phyloP scores from a whole-genome alignment of 1,139 yeast species.

The Pichia sorboxylosa region DNA sequence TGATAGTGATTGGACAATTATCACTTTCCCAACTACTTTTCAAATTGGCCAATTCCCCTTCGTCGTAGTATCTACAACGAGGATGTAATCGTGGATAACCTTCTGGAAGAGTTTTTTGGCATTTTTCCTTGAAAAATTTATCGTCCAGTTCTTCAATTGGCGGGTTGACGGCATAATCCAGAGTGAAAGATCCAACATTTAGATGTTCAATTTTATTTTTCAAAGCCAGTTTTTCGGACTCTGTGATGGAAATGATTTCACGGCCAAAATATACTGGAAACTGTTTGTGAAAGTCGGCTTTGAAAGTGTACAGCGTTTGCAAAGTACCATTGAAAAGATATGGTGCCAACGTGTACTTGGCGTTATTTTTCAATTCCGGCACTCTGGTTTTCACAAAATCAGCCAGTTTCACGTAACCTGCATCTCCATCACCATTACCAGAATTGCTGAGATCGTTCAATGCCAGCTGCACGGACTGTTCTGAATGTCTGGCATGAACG shows the following conservation, averaged over 20 bases:
- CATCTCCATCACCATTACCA: slow-evolving; percentile 15
- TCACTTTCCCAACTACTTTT: slow-evolving; percentile 22
- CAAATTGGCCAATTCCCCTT: slow-evolving; percentile 32
- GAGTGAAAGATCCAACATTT: slow-evolving; percentile 53
- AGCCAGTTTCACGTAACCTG: slow-evolving; percentile 22
- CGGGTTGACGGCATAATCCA: slow-evolving; percentile 58
- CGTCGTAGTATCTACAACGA: slow-evolving; percentile 59
- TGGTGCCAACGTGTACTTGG: slow-evolving; percentile 50
- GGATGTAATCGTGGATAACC: slow-evolving; percentile 70
- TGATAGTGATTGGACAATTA: slow-evolving; percentile 51
- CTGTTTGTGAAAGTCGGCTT: slow-evolving; percentile 38
- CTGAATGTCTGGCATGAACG: slow-evolving; percentile 24
- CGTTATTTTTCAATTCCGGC: slow-evolving; percentile 34
- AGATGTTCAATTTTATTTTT: slow-evolving; percentile 7
- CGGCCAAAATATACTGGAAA: slow-evolving; percentile 68
- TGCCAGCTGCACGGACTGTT: slow-evolving; percentile 30
- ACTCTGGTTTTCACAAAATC: slow-evolving; percentile 32
- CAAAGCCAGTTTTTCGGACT: slow-evolving; percentile 17
- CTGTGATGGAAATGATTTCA: slow-evolving; percentile 46
- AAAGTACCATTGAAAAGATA: slow-evolving; percentile 58
- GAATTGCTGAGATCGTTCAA: slow-evolving; percentile 20
- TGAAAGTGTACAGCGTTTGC: slow-evolving; percentile 61
- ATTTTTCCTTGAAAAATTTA: slow-evolving; percentile 38
- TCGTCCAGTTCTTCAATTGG: slow-evolving; percentile 24
- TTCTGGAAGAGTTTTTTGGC: slow-evolving; percentile 45